Percentiles rank a stretch among this genome's conserved stretches.
These are phyloP conservation scores for Carnegiea gigantea DNA, from an alignment of 179 eudicot species.

Conservation along the genomic window DNA sequence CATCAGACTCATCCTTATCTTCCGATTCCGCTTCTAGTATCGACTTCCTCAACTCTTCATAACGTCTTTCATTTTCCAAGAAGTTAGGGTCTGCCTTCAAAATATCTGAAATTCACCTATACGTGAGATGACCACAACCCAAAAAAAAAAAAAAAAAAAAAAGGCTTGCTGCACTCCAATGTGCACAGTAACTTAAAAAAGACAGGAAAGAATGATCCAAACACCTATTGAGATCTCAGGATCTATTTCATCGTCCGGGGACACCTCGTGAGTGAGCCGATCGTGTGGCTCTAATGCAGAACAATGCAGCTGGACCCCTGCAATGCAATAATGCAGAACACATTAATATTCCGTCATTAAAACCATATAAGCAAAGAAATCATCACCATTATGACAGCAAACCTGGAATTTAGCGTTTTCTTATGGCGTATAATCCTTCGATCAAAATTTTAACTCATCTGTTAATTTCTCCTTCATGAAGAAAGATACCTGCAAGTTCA, in stretches of 20 bases:
- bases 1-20: constrained; percentile 55
- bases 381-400: constrained; percentile 6
- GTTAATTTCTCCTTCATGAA: constrained; percentile 97
- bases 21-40: constrained; percentile 90
- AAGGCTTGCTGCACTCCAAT: background rate
- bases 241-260: constrained; percentile 62
- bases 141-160: too few species aligned
- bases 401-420: constrained; percentile 97
- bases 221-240: constrained; percentile 81
- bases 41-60: constrained; percentile 77
- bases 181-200: background rate
- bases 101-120: constrained; percentile 50
- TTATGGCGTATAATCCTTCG: constrained; percentile 85
- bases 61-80: constrained; percentile 67
- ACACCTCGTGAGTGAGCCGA: constrained; percentile 80
- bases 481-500: constrained; percentile 58
- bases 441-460: constrained; percentile 90
- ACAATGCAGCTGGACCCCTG: constrained; percentile 95
- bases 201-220: background rate
- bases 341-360: constrained; percentile 16
- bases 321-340: constrained; percentile 11
- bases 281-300: constrained; percentile 94
- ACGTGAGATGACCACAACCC: constrained; percentile 13
- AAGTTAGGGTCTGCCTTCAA: constrained; percentile 82
- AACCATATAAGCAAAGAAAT: constrained; percentile 8